Evolutionary conservation across 352 stramenopile genomes (phyloP).

Genomic region (Phytophthora pluvialis): DNA sequence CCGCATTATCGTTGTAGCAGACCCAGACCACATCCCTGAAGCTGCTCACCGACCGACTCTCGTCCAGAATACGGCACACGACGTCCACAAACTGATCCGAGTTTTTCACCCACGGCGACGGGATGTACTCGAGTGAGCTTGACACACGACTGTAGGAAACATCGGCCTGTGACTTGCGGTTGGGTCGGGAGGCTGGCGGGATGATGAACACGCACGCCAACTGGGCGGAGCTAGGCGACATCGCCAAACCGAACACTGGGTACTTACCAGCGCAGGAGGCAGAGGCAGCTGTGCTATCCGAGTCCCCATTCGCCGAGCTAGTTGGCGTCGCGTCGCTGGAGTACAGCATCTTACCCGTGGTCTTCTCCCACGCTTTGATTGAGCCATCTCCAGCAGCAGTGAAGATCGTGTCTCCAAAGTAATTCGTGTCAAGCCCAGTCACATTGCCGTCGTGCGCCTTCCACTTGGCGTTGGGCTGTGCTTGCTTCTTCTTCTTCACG

Average conservation of each 20-base stretch:
- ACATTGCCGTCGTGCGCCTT: constrained; percentile 77
- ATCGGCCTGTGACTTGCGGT: constrained; percentile 83
- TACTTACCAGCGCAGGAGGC: constrained; percentile 48
- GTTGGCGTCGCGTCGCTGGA: constrained; percentile 21
- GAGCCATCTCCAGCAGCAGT: constrained; percentile 66
- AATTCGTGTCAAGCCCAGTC: constrained; percentile 61
- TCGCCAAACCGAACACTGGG: constrained; percentile 70
- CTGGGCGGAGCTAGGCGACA: constrained; percentile 78
- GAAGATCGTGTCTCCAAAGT: constrained; percentile 72
- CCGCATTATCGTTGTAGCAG: constrained; percentile 75
- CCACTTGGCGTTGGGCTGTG: constrained; percentile 46
- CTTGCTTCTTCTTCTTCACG: constrained; percentile 56
- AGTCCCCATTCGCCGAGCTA: constrained; percentile 7
- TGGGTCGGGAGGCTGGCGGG: constrained; percentile 77
- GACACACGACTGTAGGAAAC: constrained; percentile 87
- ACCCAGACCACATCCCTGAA: constrained; percentile 83
- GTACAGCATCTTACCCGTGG: constrained; percentile 36
- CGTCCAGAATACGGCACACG: constrained; percentile 60
- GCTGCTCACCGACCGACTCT: constrained; percentile 61
- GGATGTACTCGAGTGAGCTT: constrained; percentile 74
- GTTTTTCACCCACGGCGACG: constrained; percentile 56
- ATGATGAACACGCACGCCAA: constrained; percentile 75
- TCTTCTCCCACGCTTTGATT: constrained; percentile 71
- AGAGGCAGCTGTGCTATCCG: constrained; percentile 3
- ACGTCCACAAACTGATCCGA: constrained; percentile 49